Evolutionary conservation across 1,139 yeast species (phyloP), one percentile per base, ranked within the genome.

Genomic region (Yamadazyma pseudoaaseri): DNA sequence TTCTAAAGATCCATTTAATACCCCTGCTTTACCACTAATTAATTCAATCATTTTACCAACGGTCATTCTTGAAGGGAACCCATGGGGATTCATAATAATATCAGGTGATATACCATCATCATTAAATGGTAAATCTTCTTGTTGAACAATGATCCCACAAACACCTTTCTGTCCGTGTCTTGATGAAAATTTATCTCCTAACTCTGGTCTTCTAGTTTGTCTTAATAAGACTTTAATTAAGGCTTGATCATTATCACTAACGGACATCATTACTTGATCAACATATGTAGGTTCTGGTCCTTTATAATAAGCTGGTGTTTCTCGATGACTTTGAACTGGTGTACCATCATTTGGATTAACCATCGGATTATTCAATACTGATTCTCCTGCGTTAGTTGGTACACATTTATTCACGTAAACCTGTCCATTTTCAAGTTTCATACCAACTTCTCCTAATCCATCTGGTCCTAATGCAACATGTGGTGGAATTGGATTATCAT

Each of bases 41-140:
- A 92, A 73, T 59, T 92, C 99, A 49, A 94, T 82, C 97, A 92
- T 92, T 60, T 92, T 92, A 41, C 98, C 99, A 16, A 92, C 98
- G 30, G 99, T 92, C 99, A 92, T 92, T 73, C 98, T 95, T 25
- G 97, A 90, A 45, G 98, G 98, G 81, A 92, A 92, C 66, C 97
- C 98, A 57, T 92, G 98, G 2, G 98, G 98, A 55, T 92, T 92
- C 96, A 92, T 92, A 53, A 92, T 92, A 47, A 92, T 89, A 63
- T 92, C 98, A 0, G 98, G 98, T 3, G 79, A 70, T 29, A 90
- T 76, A 51, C 97, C 97, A 41, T 80, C 76, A 49, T 90, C 97
- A 54, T 82, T 86, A 58, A 90, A 92, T 20, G 98, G 98, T 73
- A 92, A 73, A 56, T 92, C 98, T 56, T 89, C 97, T 54, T 90